phyloP scores from a whole-genome alignment of 1,284 basidiomycete species.

The Chiua sp. region DNA sequence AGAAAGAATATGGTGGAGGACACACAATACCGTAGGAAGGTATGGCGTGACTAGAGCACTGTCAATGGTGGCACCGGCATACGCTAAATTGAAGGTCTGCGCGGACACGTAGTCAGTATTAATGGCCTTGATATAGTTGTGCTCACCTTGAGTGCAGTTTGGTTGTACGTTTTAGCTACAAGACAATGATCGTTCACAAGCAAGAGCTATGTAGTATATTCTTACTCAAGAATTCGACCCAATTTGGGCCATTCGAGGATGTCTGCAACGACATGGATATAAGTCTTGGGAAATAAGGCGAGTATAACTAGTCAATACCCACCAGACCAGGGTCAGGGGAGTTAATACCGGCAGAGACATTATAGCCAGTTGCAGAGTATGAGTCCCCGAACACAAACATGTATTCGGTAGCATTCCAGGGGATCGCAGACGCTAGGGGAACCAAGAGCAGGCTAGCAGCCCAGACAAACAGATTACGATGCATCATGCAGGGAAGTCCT shows the following conservation, averaged over 20 bases:
- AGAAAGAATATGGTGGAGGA: not conserved
- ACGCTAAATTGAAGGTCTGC: slow-evolving; percentile 64
- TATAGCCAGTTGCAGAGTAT: slow-evolving; percentile 57
- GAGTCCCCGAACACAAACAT: slow-evolving; percentile 66
- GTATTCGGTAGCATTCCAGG: slow-evolving; percentile 52
- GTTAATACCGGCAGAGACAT: slow-evolving; percentile 61
- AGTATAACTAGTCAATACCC: slow-evolving; percentile 23
- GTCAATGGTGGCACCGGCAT: slow-evolving; percentile 67
- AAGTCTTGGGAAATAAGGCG: slow-evolving; percentile 6
- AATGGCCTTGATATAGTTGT: not conserved
- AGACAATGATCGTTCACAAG: not conserved
- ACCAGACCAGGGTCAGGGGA: slow-evolving; percentile 60
- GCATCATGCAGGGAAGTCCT: slow-evolving; percentile 19
- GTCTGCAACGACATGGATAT: slow-evolving; percentile 45
- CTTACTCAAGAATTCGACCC: slow-evolving; percentile 61
- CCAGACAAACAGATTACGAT: slow-evolving; percentile 1
- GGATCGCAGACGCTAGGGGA: slow-evolving; percentile 29
- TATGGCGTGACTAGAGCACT: slow-evolving; percentile 62
- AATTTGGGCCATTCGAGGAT: slow-evolving; percentile 68
- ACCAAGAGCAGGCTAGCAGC: slow-evolving; percentile 10
- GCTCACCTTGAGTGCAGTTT: slow-evolving; percentile 55
- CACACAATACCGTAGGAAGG: slow-evolving; percentile 58
- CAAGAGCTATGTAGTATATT: not conserved
- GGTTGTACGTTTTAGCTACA: slow-evolving; percentile 54
- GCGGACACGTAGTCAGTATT: not conserved